These are phyloP conservation scores for Alternaria longipes DNA, from an alignment of 2,329 filamentous ascomycete species.

Conservation along the genomic window DNA sequence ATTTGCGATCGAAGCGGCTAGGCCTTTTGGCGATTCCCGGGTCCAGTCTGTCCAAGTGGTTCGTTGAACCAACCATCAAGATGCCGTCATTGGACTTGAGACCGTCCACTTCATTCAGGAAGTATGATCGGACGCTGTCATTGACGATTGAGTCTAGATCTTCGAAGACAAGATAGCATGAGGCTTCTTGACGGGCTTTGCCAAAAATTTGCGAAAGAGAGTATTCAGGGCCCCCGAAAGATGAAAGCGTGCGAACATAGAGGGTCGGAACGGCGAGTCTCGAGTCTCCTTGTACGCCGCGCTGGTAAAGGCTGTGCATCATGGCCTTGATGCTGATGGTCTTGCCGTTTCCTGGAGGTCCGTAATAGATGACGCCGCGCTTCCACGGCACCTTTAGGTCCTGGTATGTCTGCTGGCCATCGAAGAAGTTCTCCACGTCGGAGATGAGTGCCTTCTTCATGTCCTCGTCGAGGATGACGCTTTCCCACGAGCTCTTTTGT, in stretches of 20 bases:
- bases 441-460: conserved; percentile 72
- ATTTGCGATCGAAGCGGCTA: conserved; percentile 59
- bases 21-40: conserved; percentile 66
- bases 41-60: conserved; percentile 71
- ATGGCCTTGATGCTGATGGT: conserved; percentile 76
- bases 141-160: conserved; percentile 74
- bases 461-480: conserved; percentile 70
- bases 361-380: conserved; percentile 73
- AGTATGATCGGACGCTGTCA: conserved; percentile 70
- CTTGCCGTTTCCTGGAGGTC: conserved; percentile 71
- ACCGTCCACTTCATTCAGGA: conserved; percentile 77
- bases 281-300: conserved; percentile 50
- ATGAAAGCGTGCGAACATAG: conserved; percentile 62
- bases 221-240: conserved; percentile 63
- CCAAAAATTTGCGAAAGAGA: conserved; percentile 49
- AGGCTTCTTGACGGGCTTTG: conserved; percentile 69
- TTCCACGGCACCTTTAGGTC: conserved; percentile 75
- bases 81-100: conserved; percentile 75
- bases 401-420: conserved; percentile 65
- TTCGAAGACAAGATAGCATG: conserved; percentile 76
- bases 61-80: conserved; percentile 73
- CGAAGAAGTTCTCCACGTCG: conserved; percentile 73
- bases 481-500: conserved; percentile 64
- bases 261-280: conserved; percentile 62
- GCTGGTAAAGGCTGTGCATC: conserved; percentile 69